phyloP scores from a whole-genome alignment of 2,329 filamentous ascomycete genomes.

The Celoporthe dispersa region DNA sequence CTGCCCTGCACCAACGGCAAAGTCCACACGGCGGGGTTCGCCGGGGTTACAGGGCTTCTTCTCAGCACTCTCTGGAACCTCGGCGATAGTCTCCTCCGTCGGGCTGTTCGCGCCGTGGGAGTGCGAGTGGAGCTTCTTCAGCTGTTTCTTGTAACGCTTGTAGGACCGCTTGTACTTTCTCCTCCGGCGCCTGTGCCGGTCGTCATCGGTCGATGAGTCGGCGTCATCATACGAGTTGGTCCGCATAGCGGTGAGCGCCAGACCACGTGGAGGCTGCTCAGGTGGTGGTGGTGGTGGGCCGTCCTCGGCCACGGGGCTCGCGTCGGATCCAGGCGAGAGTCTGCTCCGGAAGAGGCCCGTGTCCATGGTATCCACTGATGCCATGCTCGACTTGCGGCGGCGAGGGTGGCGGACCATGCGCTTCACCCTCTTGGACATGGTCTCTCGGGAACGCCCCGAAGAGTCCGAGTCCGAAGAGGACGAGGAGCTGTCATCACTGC shows the following conservation, averaged over 20 bases:
- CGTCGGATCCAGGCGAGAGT: constrained; percentile 47
- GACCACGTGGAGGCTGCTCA: constrained; percentile 42
- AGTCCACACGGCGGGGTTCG: constrained; percentile 62
- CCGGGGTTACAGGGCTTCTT: constrained; percentile 35
- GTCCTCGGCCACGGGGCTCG: constrained; percentile 43
- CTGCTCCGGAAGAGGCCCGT: constrained; percentile 40
- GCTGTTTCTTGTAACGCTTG: constrained; percentile 48
- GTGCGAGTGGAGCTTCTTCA: constrained; percentile 49
- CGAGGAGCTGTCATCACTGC: constrained; percentile 58
- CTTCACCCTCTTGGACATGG: constrained; percentile 76
- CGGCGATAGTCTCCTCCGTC: constrained; percentile 41
- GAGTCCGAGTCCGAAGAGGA: constrained; percentile 71
- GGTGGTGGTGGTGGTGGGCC: constrained; percentile 44
- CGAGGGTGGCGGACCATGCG: constrained; percentile 72
- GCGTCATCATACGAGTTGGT: constrained; percentile 41
- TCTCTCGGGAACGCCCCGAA: constrained; percentile 63
- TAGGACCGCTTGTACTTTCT: constrained; percentile 44
- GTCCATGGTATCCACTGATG: constrained; percentile 64
- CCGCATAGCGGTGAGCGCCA: constrained; percentile 37
- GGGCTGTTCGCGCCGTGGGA: constrained; percentile 36
- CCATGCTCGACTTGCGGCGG: constrained; percentile 76
- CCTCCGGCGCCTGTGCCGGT: constrained; percentile 40
- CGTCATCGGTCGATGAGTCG: constrained; percentile 53
- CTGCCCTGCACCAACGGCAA: constrained; percentile 45
- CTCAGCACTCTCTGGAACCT: constrained; percentile 35